Conservation (phyloP, 169 alveolate species). For the Miamiensis avidus region DNA sequence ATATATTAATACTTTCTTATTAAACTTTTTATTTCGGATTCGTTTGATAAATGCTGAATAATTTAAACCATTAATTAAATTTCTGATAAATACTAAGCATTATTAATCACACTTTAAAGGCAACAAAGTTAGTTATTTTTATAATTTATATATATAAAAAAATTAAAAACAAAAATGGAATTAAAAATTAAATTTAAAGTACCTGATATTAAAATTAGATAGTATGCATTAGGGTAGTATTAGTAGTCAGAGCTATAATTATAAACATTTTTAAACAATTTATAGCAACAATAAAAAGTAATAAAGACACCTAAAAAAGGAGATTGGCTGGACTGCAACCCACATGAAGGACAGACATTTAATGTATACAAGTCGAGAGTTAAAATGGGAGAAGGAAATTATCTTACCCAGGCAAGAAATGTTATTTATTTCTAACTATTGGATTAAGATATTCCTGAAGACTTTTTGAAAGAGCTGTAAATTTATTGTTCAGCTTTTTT, state of each 20-base stretch:
- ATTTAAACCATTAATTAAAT: no score
- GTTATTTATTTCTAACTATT: constrained; percentile 41
- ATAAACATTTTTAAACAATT: background rate
- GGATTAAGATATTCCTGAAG: constrained; percentile 11
- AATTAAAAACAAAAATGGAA: no score
- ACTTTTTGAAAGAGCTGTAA: constrained; percentile 13
- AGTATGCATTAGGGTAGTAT: constrained; percentile 50
- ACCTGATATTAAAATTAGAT: constrained; percentile 48
- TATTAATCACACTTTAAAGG: no score
- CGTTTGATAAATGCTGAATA: no score
- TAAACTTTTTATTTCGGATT: no score
- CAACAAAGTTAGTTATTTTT: no score
- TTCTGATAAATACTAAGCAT: no score
- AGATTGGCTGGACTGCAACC: constrained; percentile 18
- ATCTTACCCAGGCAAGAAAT: constrained; percentile 9
- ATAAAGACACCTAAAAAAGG: constrained; percentile 5
- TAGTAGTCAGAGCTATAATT: background rate
- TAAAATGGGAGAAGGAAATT: background rate
- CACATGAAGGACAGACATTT: constrained; percentile 5
- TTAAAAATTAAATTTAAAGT: constrained; percentile 17
- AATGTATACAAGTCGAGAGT: background rate
- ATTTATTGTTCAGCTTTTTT: constrained; percentile 44
- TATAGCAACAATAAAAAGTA: background rate
- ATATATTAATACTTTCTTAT: no score
- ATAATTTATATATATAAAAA: no score